phyloP scores from a whole-genome alignment of 306 rosid genomes.

The Lathyrus tuberosus region DNA sequence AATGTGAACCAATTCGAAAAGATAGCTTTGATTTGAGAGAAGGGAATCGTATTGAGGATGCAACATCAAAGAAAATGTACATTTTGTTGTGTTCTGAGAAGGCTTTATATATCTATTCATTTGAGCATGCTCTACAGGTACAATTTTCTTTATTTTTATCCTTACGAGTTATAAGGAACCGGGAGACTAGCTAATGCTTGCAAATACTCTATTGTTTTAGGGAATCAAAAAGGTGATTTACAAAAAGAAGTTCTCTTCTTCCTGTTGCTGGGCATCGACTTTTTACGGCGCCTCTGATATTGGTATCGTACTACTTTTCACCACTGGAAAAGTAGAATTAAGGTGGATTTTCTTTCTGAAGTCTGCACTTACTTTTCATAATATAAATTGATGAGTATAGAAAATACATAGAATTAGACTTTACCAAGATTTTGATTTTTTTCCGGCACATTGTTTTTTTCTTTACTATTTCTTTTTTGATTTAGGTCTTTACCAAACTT shows the following conservation, averaged over 20 bases:
- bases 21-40: slow-evolving; percentile 47
- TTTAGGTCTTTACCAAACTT: slow-evolving; percentile 83
- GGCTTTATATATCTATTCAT: slow-evolving; percentile 77
- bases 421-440: not conserved
- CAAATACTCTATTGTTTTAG: slow-evolving; percentile 45
- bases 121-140: slow-evolving; percentile 75
- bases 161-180: slow-evolving; percentile 18
- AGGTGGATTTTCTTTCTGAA: slow-evolving; percentile 51
- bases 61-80: slow-evolving; percentile 50
- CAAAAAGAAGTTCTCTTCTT: slow-evolving; percentile 80
- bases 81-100: slow-evolving; percentile 83
- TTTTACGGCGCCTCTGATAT: slow-evolving; percentile 51
- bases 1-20: slow-evolving; percentile 39
- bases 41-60: slow-evolving; percentile 48
- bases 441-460: not conserved
- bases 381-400: not conserved
- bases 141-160: slow-evolving; percentile 19
- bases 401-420: not conserved
- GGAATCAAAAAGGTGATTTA: slow-evolving; percentile 83
- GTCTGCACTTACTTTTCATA: not conserved
- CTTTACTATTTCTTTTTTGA: not conserved
- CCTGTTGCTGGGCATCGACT: slow-evolving; percentile 91
- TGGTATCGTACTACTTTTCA: slow-evolving; percentile 64
- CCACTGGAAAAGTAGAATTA: slow-evolving; percentile 72
- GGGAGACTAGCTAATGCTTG: slow-evolving; percentile 26